These are phyloP conservation scores for Xylaria sp. DNA, from an alignment of 2,329 filamentous ascomycete genomes.

Conservation along the genomic window DNA sequence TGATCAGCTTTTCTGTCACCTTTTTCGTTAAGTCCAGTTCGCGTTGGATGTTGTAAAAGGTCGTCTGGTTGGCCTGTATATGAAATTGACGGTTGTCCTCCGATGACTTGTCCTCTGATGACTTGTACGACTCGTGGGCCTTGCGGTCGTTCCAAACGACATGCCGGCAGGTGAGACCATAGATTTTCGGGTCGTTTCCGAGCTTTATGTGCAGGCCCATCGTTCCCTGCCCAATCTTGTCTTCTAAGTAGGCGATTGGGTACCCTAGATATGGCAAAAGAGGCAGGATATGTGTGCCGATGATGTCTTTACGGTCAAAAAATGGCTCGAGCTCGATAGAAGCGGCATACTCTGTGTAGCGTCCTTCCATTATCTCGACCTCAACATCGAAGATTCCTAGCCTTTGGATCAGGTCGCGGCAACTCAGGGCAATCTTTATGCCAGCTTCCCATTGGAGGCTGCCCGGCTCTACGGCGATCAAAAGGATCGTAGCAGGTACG, in stretches of 20 bases:
- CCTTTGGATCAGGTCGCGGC: neutral
- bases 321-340: neutral
- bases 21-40: neutral
- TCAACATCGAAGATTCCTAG: neutral
- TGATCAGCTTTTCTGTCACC: neutral
- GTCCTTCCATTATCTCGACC: slow-evolving; percentile 1
- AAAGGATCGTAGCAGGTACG: neutral
- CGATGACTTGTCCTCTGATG: neutral
- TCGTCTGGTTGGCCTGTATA: neutral
- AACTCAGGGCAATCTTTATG: neutral
- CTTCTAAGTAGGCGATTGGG: neutral
- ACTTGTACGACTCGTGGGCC: neutral
- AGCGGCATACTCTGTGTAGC: neutral
- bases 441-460: slow-evolving; percentile 8
- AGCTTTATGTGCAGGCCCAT: too few relatives aligned
- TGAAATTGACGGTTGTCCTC: neutral
- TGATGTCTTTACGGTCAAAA: neutral
- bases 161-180: too few relatives aligned
- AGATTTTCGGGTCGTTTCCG: too few relatives aligned
- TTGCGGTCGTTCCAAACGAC: neutral
- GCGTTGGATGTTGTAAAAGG: neutral
- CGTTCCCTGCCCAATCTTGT: too few relatives aligned
- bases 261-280: slow-evolving; percentile 2
- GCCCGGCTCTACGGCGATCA: neutral
- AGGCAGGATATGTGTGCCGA: neutral